Base-by-base conservation (phyloP, 2,329 filamentous ascomycete genomes). In the Ascochyta viciae-villosae region DNA sequence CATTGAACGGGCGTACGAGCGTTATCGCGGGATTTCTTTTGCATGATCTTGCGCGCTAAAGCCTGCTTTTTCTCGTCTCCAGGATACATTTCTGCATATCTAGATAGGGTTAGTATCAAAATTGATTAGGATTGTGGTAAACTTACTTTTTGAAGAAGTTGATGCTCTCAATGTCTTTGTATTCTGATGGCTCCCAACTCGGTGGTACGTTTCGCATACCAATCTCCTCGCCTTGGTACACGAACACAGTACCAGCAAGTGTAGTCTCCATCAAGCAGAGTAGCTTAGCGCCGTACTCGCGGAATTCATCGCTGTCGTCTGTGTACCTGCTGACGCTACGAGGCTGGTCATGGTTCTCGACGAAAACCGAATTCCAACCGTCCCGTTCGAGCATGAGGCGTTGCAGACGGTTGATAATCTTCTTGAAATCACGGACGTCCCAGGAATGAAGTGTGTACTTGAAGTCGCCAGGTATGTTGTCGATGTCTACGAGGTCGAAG, bases 1-100 rank as follows among this genome's bases (percentile, higher is more conserved):
- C 88, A 91, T 65, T 90, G 87, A 76, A 91, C 85, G 0, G 88
- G 88, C 4, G 85, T 83, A 15, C 88, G 80, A 9, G 86, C 83
- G 65, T 90, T 85, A 71, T 91, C 88, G 38, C 87, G 80, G n/a
- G 82, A 85, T 50, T 89, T 83, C 57, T 81, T 77, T 55, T 86
- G 82, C 63, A 89, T 76, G 58, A 70, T 79, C 22, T 68, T 58
- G 23, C 68, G 65, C 2, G 66, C 72, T 10, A 67, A 45, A 8
- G 59, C 57, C 43, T 73, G 67, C 39, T 74, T 74, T 6, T 63
- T 57, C 3, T 60, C 37, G 43, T 73, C 27, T 35, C 60, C 57
- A 12, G 72, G 68, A 58, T 74, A 74, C 52, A 71, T 62, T 15
- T 67, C 49, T 38, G 61, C 64, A 54, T 71, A 70, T 44, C 71